Conservation (phyloP, 2,329 filamentous ascomycete genomes). For the Pestalotiopsis sp. region DNA sequence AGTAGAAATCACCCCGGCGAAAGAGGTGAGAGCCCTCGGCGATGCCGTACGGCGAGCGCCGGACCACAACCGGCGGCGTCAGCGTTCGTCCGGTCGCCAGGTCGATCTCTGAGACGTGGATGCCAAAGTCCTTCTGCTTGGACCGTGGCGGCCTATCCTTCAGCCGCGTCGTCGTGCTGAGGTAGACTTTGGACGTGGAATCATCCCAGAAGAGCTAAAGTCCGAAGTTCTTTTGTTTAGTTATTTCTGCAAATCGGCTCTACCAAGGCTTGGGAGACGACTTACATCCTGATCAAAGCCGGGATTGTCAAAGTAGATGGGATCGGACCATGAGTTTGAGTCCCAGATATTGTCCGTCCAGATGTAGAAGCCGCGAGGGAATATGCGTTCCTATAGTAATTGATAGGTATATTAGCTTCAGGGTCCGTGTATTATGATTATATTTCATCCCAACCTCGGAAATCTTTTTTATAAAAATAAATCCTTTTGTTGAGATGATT, state of each 20-base stretch:
- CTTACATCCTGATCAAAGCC: constrained; percentile 56
- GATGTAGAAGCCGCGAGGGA: constrained; percentile 57
- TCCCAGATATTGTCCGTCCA: constrained; percentile 56
- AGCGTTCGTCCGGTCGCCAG: constrained; percentile 42
- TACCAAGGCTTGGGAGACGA: constrained; percentile 5
- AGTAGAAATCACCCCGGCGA: constrained; percentile 37
- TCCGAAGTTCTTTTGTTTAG: neutral
- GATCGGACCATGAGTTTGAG: constrained; percentile 52
- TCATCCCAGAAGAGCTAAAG: constrained; percentile 49
- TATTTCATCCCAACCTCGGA: neutral
- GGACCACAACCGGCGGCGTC: constrained; percentile 36
- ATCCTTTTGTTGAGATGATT: too few relatives aligned
- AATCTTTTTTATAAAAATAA: neutral
- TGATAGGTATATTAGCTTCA: neutral
- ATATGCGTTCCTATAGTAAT: constrained; percentile 41
- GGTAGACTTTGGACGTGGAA: constrained; percentile 47
- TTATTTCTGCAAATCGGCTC: neutral
- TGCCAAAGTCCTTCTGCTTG: constrained; percentile 54
- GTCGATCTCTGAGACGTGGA: constrained; percentile 47
- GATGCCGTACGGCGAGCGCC: constrained; percentile 40
- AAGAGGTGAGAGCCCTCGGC: constrained; percentile 46
- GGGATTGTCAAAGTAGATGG: constrained; percentile 55
- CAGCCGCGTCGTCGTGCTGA: constrained; percentile 44
- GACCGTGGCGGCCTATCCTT: constrained; percentile 36
- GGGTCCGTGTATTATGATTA: too few relatives aligned